Base-by-base conservation (phyloP, 306 rosid genomes). In the Urtica urens region DNA sequence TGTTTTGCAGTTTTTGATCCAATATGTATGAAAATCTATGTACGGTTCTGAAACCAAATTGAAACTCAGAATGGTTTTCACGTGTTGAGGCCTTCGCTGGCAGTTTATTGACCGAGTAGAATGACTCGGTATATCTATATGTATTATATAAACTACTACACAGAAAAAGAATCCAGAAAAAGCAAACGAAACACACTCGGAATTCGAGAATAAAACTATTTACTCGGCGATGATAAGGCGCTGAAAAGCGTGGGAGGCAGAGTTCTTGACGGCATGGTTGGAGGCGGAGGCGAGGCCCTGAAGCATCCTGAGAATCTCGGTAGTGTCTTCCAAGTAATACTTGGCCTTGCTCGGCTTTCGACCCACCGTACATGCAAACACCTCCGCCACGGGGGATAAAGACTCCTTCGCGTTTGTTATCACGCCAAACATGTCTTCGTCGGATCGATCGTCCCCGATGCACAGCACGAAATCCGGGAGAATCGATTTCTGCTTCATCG, bases 371-470 rank as follows among this genome's bases (percentile, higher is more conserved):
- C 83, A 72, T 47, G 76, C 77, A 49, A 77, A 77, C 44, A 77
- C 67, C 33, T 77, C 80, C 0, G 77, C 76, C 6, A 59, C 73
- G 0, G 79, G 74, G 15, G 71, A 70, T 44, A 77, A 74, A 31
- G 74, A 54, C 18, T 53, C 72, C 44, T 53, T 51, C n/a, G 79
- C 60, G 43, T 63, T 59, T 35, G 6, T 29, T 58, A 77, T 77
- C 38, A 63, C 72, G 63, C 80, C 92, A 5, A 87, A 87, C 96
- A 87, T 82, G 53, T 87, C 96, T 66, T 87, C 96, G 1, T 82
- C 94, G 0, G 96, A 87, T 51, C 92, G 68, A 70, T 87, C 94
- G 46, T 87, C 96, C 35, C 96, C 96, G 34, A 87, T 82, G 33
- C 96, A 87, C 25, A 87, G 65, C 53, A 87, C 84, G 31, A 87